Base-by-base conservation (phyloP, 257 asterid genomes). In the Apocynum venetum region DNA sequence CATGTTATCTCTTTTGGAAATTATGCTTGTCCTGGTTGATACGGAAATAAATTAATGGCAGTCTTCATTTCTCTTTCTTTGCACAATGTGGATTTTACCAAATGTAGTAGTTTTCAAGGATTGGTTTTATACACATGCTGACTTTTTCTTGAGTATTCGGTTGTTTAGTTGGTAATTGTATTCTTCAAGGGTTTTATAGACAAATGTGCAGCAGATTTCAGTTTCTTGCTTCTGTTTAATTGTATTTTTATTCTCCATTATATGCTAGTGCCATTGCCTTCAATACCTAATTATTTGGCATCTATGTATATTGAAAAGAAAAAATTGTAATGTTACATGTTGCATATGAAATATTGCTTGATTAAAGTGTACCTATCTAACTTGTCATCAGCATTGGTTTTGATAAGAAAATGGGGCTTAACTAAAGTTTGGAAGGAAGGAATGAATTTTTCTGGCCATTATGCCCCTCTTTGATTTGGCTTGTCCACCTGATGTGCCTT, bases 1-100 rank as follows among this genome's bases (percentile, higher is more conserved):
- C 49, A 15, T 73, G 56, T 76, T 53, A 73, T 74, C 55, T 64
- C 72, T 44, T 77, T 66, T 60, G 40, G 70, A 19, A n/a, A 36
- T 35, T 68, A 25, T 68, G 48, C 43, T 69, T 56, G 72, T 47
- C 61, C 41, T 57, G n/a, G 41, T 4, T 56, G 72, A 15, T 41
- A 41, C 15, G 35, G 51, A 40, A 40, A 66, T 14, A 64, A 65
- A 41, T 66, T 40, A 41, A 19, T 66, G n/a, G 72, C 51, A 40
- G 35, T 66, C 11, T 40, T 66, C 72, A 17, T 40, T 65, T 65
- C 40, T 47, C 48, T 66, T 25, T 15, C 31, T 14, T n/a, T 40
- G 72, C 13, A 63, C 51, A 66, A 15, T 15, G 13, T 40, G 49
- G 11, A 66, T 66, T 66, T 46, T 15, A 35, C 71, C 5, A 14